Evolutionary conservation across 1,284 basidiomycete species (phyloP).

Genomic region (Schizophyllum amplum): DNA sequence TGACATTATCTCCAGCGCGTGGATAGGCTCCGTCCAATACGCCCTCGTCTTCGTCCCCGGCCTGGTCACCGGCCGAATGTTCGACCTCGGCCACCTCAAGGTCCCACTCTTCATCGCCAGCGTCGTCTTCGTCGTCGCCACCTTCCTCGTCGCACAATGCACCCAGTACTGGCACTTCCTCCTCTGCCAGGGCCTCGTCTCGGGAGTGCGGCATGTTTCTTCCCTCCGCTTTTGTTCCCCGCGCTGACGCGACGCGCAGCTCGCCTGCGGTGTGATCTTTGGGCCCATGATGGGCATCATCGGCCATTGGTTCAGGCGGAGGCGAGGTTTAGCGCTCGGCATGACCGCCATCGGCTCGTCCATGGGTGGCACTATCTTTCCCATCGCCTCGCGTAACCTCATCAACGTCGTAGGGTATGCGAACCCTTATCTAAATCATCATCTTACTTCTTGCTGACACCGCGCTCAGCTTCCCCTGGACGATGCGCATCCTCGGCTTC

Average conservation of each 20-base stretch:
- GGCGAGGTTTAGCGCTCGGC: slow-evolving; percentile 22
- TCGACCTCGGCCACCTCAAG: slow-evolving; percentile 42
- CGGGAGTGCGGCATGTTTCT: slow-evolving; percentile 26
- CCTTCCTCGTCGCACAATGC: slow-evolving; percentile 40
- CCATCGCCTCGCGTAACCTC: slow-evolving; percentile 30
- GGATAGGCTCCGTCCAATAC: slow-evolving; percentile 47
- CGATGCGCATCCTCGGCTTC: slow-evolving; percentile 44
- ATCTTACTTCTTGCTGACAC: not conserved
- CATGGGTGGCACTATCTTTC: slow-evolving; percentile 32
- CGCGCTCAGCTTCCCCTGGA: slow-evolving; percentile 37
- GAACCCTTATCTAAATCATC: not conserved
- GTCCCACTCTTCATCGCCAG: slow-evolving; percentile 32
- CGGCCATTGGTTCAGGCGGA: slow-evolving; percentile 33
- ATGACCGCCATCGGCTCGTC: slow-evolving; percentile 24
- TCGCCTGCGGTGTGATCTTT: slow-evolving; percentile 26
- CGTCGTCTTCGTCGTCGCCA: slow-evolving; percentile 30
- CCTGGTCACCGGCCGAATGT: slow-evolving; percentile 33
- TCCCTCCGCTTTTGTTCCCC: slow-evolving; percentile 11
- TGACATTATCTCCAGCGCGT: slow-evolving; percentile 28
- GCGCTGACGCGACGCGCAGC: slow-evolving; percentile 4
- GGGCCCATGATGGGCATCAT: slow-evolving; percentile 29
- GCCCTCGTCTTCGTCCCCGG: slow-evolving; percentile 27
- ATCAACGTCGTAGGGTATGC: slow-evolving; percentile 32
- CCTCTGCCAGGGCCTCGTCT: slow-evolving; percentile 32
- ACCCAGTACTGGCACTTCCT: slow-evolving; percentile 42